These are phyloP conservation scores for Fragilariopsis cylindrus DNA, from an alignment of 108 stramenopile species.

Conservation along the genomic window DNA sequence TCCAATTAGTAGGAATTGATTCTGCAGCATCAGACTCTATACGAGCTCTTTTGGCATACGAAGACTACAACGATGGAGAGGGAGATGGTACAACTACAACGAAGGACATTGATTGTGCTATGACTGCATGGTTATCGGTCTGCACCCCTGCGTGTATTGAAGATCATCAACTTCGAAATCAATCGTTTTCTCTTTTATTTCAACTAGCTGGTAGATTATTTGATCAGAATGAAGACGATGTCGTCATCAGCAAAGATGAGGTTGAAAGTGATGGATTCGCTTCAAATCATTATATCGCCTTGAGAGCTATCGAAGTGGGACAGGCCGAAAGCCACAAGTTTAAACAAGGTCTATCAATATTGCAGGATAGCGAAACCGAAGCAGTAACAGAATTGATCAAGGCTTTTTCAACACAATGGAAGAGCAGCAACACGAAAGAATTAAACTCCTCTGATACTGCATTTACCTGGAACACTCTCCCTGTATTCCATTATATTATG, in stretches of 20 bases:
- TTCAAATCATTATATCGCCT: conserved; percentile 22
- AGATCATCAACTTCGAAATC: conserved; percentile 5
- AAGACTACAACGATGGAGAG: neutral
- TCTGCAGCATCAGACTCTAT: conserved; percentile 19
- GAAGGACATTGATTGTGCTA: conserved; percentile 33
- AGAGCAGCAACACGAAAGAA: conserved; percentile 1
- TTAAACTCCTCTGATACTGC: neutral
- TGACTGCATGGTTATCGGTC: conserved; percentile 49
- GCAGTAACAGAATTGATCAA: conserved; percentile 17
- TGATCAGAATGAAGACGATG: neutral
- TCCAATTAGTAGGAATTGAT: conserved; percentile 40
- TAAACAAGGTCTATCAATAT: conserved; percentile 12
- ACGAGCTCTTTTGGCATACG: conserved; percentile 25
- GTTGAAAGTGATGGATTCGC: neutral
- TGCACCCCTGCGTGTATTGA: conserved; percentile 20
- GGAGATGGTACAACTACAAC: conserved; percentile 17
- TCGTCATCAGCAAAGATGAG: neutral
- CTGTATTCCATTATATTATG: conserved; percentile 15
- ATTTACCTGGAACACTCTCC: neutral
- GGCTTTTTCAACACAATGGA: conserved; percentile 27
- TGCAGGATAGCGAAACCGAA: conserved; percentile 25
- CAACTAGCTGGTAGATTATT: conserved; percentile 12
- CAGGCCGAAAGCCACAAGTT: conserved; percentile 19
- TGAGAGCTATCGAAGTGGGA: conserved; percentile 24
- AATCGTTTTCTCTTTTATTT: conserved; percentile 9